Base-by-base conservation (phyloP, 2,329 filamentous ascomycete genomes). In the Allantophomopsis lycopodina region DNA sequence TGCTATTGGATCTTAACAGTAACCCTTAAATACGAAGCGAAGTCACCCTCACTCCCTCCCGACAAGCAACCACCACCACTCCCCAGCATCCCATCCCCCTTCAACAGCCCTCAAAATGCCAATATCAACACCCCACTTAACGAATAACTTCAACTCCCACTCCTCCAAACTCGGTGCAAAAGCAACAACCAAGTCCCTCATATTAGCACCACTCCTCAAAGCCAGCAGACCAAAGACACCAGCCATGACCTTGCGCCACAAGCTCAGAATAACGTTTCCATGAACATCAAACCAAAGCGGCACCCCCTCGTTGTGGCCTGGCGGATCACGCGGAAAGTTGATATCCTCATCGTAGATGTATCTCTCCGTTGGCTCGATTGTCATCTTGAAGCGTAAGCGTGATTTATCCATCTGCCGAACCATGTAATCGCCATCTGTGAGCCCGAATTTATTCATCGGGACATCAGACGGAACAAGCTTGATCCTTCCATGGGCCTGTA, bases 271-370 rank as follows among this genome's bases (percentile, higher is more conserved):
- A 1, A 72, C 50, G 5, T 68, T 61, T 7, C 73, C 76, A 44
- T 80, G 73, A 43, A 87, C 76, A 54, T 81, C 78, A 39, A 75
- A 71, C 83, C 83, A 88, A 39, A 84, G 68, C 0, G 83, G 83
- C 4, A 84, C 61, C 33, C 73, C 69, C 10, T 65, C 63, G 4
- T 36, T 32, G 5, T 37, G 36, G 11, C 10, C 12, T 12, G 14
- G 32, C 5, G 32, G 38, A 3, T 34, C 13, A 7, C 38, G 30
- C 11, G 50, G 51, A 2, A 68, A 54, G 5, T 60, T 54, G 33
- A 71, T 62, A 1, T 68, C 60, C 17, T 71, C 65, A 37, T 76
- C 66, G 50, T 64, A 73, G 12, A 71, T 50, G 54, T 85, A 87
- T 0, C 46, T 54, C 7, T 59, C 52, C 0, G 78, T 82, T 1